phyloP scores from a whole-genome alignment of 805 yeast genomes.

The Wickerhamiella dianesei region DNA sequence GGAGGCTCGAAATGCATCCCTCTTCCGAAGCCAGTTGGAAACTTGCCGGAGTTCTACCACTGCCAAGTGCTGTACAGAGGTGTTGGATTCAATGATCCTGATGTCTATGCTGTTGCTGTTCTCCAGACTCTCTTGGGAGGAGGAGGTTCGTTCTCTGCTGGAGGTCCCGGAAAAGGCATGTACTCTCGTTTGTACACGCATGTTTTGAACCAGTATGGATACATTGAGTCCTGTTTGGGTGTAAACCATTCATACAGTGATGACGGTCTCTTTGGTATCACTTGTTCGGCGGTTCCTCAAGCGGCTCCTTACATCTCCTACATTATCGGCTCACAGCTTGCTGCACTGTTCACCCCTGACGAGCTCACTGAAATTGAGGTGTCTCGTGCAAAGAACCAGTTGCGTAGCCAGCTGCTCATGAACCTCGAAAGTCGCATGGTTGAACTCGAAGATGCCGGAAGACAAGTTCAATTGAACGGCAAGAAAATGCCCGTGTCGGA shows the following conservation, averaged over 20 bases:
- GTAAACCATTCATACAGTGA: conserved; percentile 85
- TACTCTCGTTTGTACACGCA: conserved; percentile 85
- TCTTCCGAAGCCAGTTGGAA: conserved; percentile 43
- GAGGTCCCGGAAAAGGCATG: conserved; percentile 99
- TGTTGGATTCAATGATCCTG: conserved; percentile 65
- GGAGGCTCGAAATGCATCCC: conserved; percentile 48
- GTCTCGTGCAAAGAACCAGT: conserved; percentile 79
- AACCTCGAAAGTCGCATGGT: conserved; percentile 85
- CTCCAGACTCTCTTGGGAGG: conserved; percentile 88
- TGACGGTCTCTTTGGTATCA: conserved; percentile 81
- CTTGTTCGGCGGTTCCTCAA: conserved; percentile 71
- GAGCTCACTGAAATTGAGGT: conserved; percentile 63
- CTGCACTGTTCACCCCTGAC: conserved; percentile 39
- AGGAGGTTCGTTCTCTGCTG: conserved; percentile 95
- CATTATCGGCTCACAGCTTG: conserved; percentile 53
- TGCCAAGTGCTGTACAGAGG: conserved; percentile 84
- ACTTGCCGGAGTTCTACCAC: conserved; percentile 68
- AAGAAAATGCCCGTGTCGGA: conserved; percentile 60
- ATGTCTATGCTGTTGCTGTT: conserved; percentile 80
- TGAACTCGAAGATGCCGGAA: conserved; percentile 88
- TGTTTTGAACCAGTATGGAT: conserved; percentile 81
- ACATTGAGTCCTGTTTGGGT: conserved; percentile 74
- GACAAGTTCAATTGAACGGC: conserved; percentile 82
- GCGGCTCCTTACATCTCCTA: conserved; percentile 78
- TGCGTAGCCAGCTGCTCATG: conserved; percentile 78